Conservation (phyloP, 2,329 filamentous ascomycete genomes). For the Colletotrichum tropicale region DNA sequence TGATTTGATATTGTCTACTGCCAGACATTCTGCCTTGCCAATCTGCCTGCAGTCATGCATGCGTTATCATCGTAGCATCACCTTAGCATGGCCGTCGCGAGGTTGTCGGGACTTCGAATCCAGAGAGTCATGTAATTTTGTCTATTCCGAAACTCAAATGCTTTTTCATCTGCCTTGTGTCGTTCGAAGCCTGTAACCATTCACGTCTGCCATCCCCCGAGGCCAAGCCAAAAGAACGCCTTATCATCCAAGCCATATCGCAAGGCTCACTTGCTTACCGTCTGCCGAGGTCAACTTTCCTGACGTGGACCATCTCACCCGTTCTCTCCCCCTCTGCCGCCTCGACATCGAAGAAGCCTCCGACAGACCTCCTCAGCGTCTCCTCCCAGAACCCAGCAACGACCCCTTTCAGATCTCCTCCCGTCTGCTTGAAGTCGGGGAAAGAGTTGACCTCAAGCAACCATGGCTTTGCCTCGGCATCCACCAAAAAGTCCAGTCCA, state of each 20-base stretch:
- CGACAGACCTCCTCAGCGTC: constrained; percentile 70
- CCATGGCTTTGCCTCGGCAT: constrained; percentile 67
- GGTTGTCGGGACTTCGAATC: not conserved
- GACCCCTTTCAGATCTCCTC: constrained; percentile 71
- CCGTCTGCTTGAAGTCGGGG: constrained; percentile 94
- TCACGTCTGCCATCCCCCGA: not conserved
- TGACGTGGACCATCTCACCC: constrained; percentile 55
- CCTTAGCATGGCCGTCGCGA: not conserved
- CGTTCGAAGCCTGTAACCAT: not conserved
- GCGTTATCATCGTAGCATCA: not conserved
- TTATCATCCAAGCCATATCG: not conserved
- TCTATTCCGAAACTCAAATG: not conserved
- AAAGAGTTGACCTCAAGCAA: constrained; percentile 94
- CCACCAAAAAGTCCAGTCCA: constrained; percentile 89
- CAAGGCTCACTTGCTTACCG: constrained; percentile 27
- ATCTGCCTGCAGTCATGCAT: not conserved
- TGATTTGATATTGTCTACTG: not conserved
- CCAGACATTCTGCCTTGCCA: not conserved
- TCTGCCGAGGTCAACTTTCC: constrained; percentile 57
- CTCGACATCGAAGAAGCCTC: constrained; percentile 64
- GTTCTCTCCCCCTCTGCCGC: constrained; percentile 24
- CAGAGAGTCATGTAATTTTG: not conserved
- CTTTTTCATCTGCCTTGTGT: not conserved
- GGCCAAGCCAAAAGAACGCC: not conserved
- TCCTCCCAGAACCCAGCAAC: constrained; percentile 80